Conservation (phyloP, 257 asterid genomes). For the Solanum lycopersicoides region DNA sequence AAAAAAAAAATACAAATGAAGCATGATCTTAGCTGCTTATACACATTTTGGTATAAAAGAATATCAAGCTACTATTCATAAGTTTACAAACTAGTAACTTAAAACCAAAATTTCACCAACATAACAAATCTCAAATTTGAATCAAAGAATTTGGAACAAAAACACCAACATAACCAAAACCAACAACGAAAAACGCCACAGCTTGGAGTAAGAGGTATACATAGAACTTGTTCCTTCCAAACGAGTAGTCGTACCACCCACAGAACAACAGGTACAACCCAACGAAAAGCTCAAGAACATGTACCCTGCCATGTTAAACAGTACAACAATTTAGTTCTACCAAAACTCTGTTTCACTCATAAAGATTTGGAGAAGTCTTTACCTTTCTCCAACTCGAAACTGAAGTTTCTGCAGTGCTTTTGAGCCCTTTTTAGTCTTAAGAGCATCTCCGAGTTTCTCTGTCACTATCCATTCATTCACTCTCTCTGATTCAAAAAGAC, state of each 20-base stretch:
- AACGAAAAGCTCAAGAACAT: slow-evolving; percentile 14
- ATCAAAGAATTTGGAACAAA: slow-evolving; percentile 11
- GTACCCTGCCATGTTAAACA: slow-evolving; percentile 12
- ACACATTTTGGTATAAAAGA: not conserved
- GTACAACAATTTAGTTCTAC: not conserved
- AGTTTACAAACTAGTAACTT: not conserved
- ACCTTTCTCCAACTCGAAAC: slow-evolving; percentile 7
- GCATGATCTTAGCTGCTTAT: not conserved
- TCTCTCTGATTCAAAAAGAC: slow-evolving; percentile 13
- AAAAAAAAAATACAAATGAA: not conserved
- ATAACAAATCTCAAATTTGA: not conserved
- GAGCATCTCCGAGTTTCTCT: slow-evolving; percentile 20
- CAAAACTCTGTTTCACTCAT: not conserved
- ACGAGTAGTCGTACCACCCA: slow-evolving; percentile 17
- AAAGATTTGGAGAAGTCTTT: not conserved
- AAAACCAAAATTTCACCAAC: not conserved
- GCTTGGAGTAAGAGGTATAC: slow-evolving; percentile 24
- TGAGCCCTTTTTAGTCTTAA: not conserved
- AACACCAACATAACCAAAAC: slow-evolving; percentile 26
- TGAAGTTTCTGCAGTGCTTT: not conserved
- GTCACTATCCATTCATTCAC: slow-evolving; percentile 23
- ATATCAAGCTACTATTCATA: not conserved
- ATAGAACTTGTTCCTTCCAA: slow-evolving; percentile 15
- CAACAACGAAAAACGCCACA: slow-evolving; percentile 21
- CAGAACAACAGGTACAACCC: slow-evolving; percentile 20